Conservation (phyloP, 768 basidiomycete species). For the Brasilioporus rufonigricans region DNA sequence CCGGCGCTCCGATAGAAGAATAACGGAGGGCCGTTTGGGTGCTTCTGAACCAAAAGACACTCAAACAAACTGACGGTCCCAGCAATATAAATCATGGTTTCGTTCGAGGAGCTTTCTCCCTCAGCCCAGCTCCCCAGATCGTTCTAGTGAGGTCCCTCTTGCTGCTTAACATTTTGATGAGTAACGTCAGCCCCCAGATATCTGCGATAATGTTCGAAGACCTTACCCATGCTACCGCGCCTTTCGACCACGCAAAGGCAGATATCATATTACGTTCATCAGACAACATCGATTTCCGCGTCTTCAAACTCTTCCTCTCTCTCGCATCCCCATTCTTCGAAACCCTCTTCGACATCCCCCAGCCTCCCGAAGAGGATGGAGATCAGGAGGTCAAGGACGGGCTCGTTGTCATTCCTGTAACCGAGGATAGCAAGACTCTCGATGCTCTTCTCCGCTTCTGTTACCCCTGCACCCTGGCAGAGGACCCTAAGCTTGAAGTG, state of each 20-base stretch:
- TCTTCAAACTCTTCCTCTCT: conserved; percentile 4
- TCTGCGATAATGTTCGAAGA: not conserved
- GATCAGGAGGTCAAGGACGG: conserved; percentile 18
- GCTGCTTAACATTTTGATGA: not conserved
- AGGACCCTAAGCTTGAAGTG: not conserved
- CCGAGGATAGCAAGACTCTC: conserved; percentile 21
- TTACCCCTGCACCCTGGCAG: conserved; percentile 9
- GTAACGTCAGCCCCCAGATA: not conserved
- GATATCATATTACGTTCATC: conserved; percentile 12
- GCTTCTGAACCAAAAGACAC: not conserved
- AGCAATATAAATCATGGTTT: not conserved
- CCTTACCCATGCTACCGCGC: not conserved
- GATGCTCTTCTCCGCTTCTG: conserved; percentile 10
- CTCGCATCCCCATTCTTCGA: conserved; percentile 30
- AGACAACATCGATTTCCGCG: not conserved
- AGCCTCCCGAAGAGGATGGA: conserved; percentile 9
- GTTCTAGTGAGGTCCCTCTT: not conserved
- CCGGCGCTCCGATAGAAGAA: not conserved
- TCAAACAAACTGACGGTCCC: not conserved
- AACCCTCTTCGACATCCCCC: conserved; percentile 25
- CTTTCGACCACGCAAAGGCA: conserved; percentile 15
- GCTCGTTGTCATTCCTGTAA: conserved; percentile 16
- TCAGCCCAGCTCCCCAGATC: not conserved
- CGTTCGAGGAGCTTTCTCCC: not conserved
- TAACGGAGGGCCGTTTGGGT: not conserved